These are phyloP conservation scores for Madurella mycetomatis DNA, from an alignment of 2,329 filamentous ascomycete genomes.

Conservation along the genomic window DNA sequence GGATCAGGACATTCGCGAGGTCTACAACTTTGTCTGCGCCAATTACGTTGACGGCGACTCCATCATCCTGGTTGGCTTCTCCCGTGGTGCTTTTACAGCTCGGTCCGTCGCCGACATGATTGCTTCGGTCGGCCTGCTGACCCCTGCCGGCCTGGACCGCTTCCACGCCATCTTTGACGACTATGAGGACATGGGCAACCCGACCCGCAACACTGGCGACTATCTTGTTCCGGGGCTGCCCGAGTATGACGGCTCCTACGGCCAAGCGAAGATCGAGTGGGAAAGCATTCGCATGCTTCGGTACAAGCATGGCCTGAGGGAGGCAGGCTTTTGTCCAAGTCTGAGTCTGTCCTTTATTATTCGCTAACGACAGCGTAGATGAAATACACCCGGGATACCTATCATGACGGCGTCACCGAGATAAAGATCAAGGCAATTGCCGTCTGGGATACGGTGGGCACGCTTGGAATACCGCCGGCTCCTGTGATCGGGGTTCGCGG, in stretches of 20 bases:
- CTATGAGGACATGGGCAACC: slow-evolving; percentile 32
- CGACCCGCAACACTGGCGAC: slow-evolving; percentile 17
- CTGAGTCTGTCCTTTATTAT: neutral
- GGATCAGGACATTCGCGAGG: slow-evolving; percentile 32
- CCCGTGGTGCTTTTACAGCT: slow-evolving; percentile 38
- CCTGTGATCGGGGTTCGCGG: slow-evolving; percentile 37
- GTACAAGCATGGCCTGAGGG: slow-evolving; percentile 35
- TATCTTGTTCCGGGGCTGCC: slow-evolving; percentile 27
- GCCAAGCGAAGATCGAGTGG: slow-evolving; percentile 31
- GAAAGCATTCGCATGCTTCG: slow-evolving; percentile 31
- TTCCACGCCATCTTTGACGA: slow-evolving; percentile 41
- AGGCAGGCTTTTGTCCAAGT: neutral
- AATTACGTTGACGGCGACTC: slow-evolving; percentile 36
- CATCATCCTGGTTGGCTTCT: slow-evolving; percentile 38
- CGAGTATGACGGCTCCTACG: slow-evolving; percentile 25
- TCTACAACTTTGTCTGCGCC: slow-evolving; percentile 36
- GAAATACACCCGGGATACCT: slow-evolving; percentile 35
- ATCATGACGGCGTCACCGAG: slow-evolving; percentile 28
- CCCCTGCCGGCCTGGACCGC: slow-evolving; percentile 37
- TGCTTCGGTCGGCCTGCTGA: slow-evolving; percentile 38
- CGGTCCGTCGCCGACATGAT: slow-evolving; percentile 38
- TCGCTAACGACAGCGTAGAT: slow-evolving; percentile 19
- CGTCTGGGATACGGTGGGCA: slow-evolving; percentile 49
- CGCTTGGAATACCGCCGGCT: slow-evolving; percentile 40
- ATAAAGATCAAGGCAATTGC: slow-evolving; percentile 44